phyloP scores from a whole-genome alignment of 352 stramenopile species.

The Phytophthora pistaciae region DNA sequence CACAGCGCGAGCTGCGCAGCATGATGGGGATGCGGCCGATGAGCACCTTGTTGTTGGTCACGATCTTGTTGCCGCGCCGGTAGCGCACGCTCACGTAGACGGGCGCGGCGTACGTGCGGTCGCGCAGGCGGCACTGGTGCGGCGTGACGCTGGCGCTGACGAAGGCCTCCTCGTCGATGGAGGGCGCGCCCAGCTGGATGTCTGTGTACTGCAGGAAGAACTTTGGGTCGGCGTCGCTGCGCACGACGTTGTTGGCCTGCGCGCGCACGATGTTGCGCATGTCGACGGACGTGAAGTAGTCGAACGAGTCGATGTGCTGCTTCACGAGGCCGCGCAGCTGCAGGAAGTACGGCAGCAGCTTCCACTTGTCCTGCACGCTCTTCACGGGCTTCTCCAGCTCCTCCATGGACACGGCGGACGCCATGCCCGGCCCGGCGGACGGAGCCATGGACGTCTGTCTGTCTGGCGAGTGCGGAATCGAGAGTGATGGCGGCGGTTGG shows the following conservation, averaged over 20 bases:
- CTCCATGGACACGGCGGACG: slow-evolving; percentile 47
- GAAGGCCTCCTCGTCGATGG: slow-evolving; percentile 98
- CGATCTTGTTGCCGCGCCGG: slow-evolving; percentile 97
- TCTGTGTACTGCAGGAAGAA: slow-evolving; percentile 99
- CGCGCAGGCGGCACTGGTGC: slow-evolving; percentile 98
- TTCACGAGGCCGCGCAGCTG: slow-evolving; percentile 93
- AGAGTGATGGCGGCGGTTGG: slow-evolving; percentile 26
- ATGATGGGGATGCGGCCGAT: slow-evolving; percentile 99
- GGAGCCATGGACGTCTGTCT: slow-evolving; percentile 37
- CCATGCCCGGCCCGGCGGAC: slow-evolving; percentile 19
- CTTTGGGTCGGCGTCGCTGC: slow-evolving; percentile 96
- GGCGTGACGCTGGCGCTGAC: slow-evolving; percentile 94
- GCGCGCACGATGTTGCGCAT: slow-evolving; percentile 99
- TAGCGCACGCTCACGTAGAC: slow-evolving; percentile 99
- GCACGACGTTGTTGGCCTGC: slow-evolving; percentile 92
- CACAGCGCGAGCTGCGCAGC: slow-evolving; percentile 97
- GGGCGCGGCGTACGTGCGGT: slow-evolving; percentile 98
- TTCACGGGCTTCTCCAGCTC: slow-evolving; percentile 80
- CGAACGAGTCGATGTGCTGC: slow-evolving; percentile 99
- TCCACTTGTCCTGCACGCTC: slow-evolving; percentile 97
- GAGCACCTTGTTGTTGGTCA: slow-evolving; percentile 98
- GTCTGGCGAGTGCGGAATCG: slow-evolving; percentile 30
- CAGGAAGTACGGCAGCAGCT: slow-evolving; percentile 98
- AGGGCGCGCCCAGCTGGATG: slow-evolving; percentile 97
- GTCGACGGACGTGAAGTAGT: slow-evolving; percentile 99